Base-by-base conservation (phyloP, 768 basidiomycete species). In the Suillus placidus region DNA sequence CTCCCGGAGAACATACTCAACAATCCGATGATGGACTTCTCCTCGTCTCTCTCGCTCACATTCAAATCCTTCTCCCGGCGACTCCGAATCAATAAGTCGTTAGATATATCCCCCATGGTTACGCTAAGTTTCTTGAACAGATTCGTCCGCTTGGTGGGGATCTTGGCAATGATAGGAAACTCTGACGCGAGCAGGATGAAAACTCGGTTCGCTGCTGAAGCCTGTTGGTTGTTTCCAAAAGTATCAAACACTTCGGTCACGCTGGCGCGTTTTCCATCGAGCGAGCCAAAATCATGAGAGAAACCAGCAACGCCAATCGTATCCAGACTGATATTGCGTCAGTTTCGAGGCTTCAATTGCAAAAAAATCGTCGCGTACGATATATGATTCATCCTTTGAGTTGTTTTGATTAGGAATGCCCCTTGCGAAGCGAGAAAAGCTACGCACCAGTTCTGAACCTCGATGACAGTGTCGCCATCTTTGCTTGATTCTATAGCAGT, bases 231-330 rank as follows among this genome's bases (percentile, higher is more conserved):
- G 18, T 67, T 66, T 3, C 32, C 42, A 57, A 82, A 78, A 0
- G 76, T 71, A 18, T 81, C 80, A 35, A 85, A 83, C 2, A 78
- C 75, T 6, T 80, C 76, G 3, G 79, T 75, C 20, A 87, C 78
- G 3, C 76, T 67, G 4, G 83, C 77, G 35, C 71, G 72, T 62
- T 83, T 80, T 6, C 86, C 86, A 16, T 84, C 80, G 6, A 88
- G 77, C 0, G 83, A 73, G 16, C 81, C 81, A 66, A 89, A 89
- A 69, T 87, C 78, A 68, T 88, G 83, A 5, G 84, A 83, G 64
- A 88, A 88, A 0, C 86, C 85, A 8, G 85, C 85, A 40, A 88
- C 83, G 16, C 87, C 86, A 60, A 88, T 78, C 1, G 78, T 81
- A 68, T 89, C 88, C 5, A 88, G 76, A 13, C 86, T 87, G n/a